Base-by-base conservation (phyloP, 192 early-diverging fungal species). In the Backusella westeae region DNA sequence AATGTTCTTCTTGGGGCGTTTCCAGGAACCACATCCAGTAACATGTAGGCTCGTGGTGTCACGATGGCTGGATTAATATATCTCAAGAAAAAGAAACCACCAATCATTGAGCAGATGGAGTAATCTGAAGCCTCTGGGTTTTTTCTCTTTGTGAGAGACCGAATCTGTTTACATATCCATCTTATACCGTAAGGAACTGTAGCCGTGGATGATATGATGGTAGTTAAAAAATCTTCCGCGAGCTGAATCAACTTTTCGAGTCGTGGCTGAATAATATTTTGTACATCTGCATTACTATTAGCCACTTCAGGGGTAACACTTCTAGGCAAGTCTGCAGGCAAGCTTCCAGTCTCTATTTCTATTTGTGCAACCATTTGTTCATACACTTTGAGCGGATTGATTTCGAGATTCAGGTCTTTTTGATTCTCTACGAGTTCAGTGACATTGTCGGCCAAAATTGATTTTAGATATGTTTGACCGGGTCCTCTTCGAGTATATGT, bases 91-190 rank as follows among this genome's bases (percentile, higher is more conserved):
- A 99, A 99, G 81, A 99, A 98, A 17, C 96, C 96, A 63, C 97
- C 97, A 83, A 99, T 97, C 36, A 98, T 85, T 68, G 97, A 97
- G 80, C 96, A 95, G 34, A 96, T 93, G 12, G 93, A 92, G 67
- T 90, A 89, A 71, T 97, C 95, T 9, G 94, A 90, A 19, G 94
- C 93, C 59, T 98, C 90, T 1, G 96, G 96, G 85, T 93, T 98
- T 80, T 96, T 95, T 71, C 96, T 82, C 91, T 95, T 96, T 6
- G 96, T 96, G 76, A 99, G 84, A 12, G 91, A 94, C 32, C 93
- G 87, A 85, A 99, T 98, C 84, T 99, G 96, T 76, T 99, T 99
- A 83, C 97, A 99, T 69, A 99, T 96, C 96, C 96, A 99, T 12
- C 96, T 90, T 81, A 99, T 98, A 35, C 96, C 97, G 75, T 96